phyloP scores from a whole-genome alignment of 2,329 filamentous ascomycete species.

The Ilyonectria sp. region DNA sequence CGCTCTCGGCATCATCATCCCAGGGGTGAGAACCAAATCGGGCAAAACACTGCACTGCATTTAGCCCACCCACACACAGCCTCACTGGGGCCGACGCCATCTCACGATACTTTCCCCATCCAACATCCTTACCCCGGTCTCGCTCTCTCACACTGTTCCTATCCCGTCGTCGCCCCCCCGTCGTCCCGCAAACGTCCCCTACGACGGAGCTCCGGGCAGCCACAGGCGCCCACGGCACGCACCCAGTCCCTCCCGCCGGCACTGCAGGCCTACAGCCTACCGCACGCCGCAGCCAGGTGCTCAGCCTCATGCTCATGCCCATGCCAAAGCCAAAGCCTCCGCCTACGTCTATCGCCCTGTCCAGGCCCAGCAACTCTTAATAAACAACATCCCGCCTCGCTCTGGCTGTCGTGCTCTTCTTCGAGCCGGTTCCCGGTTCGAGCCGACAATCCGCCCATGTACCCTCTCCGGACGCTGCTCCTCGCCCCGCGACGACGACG shows the following conservation, averaged over 20 bases:
- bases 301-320: constrained; percentile 46
- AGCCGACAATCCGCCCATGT: constrained; percentile 44
- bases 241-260: constrained; percentile 26
- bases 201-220: background rate
- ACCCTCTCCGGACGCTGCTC: constrained; percentile 43
- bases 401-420: constrained; percentile 23
- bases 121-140: constrained; percentile 9
- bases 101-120: constrained; percentile 35
- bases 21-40: constrained; percentile 3
- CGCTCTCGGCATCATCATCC: background rate
- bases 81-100: constrained; percentile 38
- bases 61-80: constrained; percentile 40
- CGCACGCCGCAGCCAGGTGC: constrained; percentile 34
- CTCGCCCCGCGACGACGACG: constrained; percentile 49
- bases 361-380: constrained; percentile 20
- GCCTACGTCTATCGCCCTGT: constrained; percentile 26
- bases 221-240: background rate
- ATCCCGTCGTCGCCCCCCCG: constrained; percentile 3
- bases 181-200: constrained; percentile 1
- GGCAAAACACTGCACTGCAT: constrained; percentile 4
- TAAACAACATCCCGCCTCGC: constrained; percentile 37
- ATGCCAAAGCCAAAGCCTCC: constrained; percentile 20
- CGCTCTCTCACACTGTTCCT: background rate
- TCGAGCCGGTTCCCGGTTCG: constrained; percentile 39
- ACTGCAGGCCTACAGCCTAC: constrained; percentile 18